Base-by-base conservation (phyloP, 2,329 filamentous ascomycete genomes). In the Fusarium penzigii region DNA sequence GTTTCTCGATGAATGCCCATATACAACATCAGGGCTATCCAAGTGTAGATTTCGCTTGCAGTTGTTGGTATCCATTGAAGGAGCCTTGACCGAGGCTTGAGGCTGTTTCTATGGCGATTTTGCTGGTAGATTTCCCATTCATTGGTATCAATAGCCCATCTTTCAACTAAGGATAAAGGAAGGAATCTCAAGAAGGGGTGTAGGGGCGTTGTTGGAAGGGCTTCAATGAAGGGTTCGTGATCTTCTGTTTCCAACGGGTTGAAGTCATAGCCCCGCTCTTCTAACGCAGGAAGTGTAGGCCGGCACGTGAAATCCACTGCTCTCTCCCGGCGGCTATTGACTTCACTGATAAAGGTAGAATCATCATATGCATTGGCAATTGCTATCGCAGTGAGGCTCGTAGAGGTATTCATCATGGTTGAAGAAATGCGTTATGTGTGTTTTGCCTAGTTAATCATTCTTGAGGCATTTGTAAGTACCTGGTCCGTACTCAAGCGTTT, bases 1-100 rank as follows among this genome's bases (percentile, higher is more conserved):
- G 13, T 46, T 53, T 53, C 47, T 39, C 11, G 46, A 46, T 54
- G 45, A 44, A 49, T 44, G 38, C 40, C 40, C 16, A 52, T 49
- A 47, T 52, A 52, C 36, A 48, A 48, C 14, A 48, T 20, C 34
- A 44, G 39, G 16, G 17, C 41, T 39, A 52, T 11, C 44, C 44
- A 52, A 14, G 47, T 20, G 39, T 44, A 52, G 16, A 52, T 17
- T 32, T 52, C 44, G 14, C 12, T n/a, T 10, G 17, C 14, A 39
- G 45, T 44, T 17, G 42, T 47, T 41, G 42, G 42, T 20, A 38
- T 8, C 44, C 44, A 52, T 14, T 44, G 13, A 20, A 17, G 39
- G 13, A 45, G 43, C 25, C 43, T 32, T 16, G 43, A 14, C 25
- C 17, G 41, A 25, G 16, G 16, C 16, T 17, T 17, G 17, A 43